Conservation (phyloP, 2,329 filamentous ascomycete species). For the Penicillium sp. region DNA sequence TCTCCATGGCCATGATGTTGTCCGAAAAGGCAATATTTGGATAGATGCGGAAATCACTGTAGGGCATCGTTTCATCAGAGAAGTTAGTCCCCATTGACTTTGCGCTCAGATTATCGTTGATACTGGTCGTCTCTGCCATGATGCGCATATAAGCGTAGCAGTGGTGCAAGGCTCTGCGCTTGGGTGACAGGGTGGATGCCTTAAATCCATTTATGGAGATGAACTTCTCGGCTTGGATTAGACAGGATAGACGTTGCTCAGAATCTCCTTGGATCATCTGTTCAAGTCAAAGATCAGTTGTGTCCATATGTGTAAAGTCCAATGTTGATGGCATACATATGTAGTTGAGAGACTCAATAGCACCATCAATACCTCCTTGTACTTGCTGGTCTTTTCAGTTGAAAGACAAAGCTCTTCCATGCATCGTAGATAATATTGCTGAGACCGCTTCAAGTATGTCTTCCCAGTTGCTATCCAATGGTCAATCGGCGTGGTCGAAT, state of each 20-base stretch:
- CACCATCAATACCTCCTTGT: constrained; percentile 19
- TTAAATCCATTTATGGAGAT: constrained; percentile 14
- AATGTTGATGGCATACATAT: constrained; percentile 9
- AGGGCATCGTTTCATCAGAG: background rate
- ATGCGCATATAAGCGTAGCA: constrained; percentile 24
- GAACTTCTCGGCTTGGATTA: constrained; percentile 16
- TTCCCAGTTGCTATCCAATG: constrained; percentile 4
- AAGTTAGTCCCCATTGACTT: background rate
- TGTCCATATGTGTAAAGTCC: background rate
- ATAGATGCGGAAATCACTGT: constrained; percentile 12
- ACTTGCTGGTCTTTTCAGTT: constrained; percentile 5
- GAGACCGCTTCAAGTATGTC: constrained; percentile 7
- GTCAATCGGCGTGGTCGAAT: background rate
- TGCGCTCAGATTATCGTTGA: background rate
- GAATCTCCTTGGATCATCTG: constrained; percentile 20
- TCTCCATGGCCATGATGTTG: constrained; percentile 16
- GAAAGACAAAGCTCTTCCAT: constrained; percentile 7
- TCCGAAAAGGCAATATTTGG: constrained; percentile 9
- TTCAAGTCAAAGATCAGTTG: background rate
- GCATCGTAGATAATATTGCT: constrained; percentile 9
- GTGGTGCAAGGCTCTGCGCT: constrained; percentile 17
- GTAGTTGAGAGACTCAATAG: constrained; percentile 15
- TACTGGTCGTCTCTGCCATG: constrained; percentile 20
- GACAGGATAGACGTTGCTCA: constrained; percentile 9
- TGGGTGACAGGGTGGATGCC: constrained; percentile 9